A percentile compares a stretch with the other conserved stretches of the same genome.
These are phyloP conservation scores for Tylopilus sp. DNA, from an alignment of 768 basidiomycete species.

Conservation along the genomic window DNA sequence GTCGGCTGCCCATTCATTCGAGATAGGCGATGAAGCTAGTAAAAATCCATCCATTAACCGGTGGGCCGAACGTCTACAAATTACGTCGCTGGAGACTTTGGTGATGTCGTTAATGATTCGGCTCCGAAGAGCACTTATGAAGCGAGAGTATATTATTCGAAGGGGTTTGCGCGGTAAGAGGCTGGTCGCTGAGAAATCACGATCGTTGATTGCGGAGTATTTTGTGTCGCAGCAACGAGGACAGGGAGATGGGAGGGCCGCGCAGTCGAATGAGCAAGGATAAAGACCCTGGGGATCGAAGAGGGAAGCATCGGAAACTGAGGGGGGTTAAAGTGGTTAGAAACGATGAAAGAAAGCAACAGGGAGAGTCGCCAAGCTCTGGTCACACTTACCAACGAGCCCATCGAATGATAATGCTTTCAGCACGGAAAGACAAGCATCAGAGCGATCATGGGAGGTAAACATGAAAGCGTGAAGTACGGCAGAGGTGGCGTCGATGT, in stretches of 20 bases:
- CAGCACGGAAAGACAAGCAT: slow-evolving; percentile 33
- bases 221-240: slow-evolving; percentile 31
- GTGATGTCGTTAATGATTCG: slow-evolving; percentile 51
- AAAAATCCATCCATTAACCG: slow-evolving; percentile 63
- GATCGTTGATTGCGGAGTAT: slow-evolving; percentile 13
- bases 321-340: slow-evolving; percentile 9
- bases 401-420: slow-evolving; percentile 44
- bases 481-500: slow-evolving; percentile 41
- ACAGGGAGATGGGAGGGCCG: slow-evolving; percentile 39
- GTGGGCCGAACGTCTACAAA: slow-evolving; percentile 35
- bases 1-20: slow-evolving; percentile 60
- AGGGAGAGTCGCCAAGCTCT: neutral
- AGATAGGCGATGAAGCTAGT: slow-evolving; percentile 41
- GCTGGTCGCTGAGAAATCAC: slow-evolving; percentile 30
- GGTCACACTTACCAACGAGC: slow-evolving; percentile 44
- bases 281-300: slow-evolving; percentile 51
- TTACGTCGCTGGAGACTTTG: slow-evolving; percentile 34
- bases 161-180: slow-evolving; percentile 47
- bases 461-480: slow-evolving; percentile 59
- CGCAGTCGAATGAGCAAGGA: slow-evolving; percentile 50
- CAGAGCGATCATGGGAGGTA: slow-evolving; percentile 32
- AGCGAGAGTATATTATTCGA: slow-evolving; percentile 39
- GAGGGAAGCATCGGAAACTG: slow-evolving; percentile 41
- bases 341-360: neutral
- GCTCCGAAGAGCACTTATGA: slow-evolving; percentile 62